phyloP scores from a whole-genome alignment of 106 monocot genomes.

The Agapanthus africanus region DNA sequence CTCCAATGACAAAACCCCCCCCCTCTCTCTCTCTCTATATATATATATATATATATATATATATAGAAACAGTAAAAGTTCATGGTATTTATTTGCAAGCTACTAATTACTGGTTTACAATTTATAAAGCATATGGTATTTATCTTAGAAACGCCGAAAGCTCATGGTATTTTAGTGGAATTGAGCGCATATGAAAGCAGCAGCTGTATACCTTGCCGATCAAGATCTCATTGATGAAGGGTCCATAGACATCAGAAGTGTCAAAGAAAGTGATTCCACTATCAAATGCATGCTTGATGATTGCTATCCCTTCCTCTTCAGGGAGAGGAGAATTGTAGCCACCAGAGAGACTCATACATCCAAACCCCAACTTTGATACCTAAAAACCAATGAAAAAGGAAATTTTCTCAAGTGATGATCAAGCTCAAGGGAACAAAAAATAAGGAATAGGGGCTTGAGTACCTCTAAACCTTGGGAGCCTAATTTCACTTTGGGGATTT shows the following conservation, averaged over 20 bases:
- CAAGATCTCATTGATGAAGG: conserved; percentile 57
- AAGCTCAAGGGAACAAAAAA: background rate
- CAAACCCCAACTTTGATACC: conserved; percentile 85
- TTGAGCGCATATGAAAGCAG: too few relatives aligned
- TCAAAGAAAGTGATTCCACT: conserved; percentile 85
- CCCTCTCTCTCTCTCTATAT: too few relatives aligned
- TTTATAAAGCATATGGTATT: too few relatives aligned
- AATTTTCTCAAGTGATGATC: background rate
- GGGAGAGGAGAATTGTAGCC: conserved; percentile 51
- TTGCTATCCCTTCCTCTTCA: conserved; percentile 48
- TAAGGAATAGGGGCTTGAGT: background rate
- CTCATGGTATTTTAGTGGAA: too few relatives aligned
- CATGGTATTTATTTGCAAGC: too few relatives aligned
- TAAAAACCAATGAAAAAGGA: conserved; percentile 2
- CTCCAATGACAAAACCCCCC: too few relatives aligned
- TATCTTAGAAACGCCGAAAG: too few relatives aligned
- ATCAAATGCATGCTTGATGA: conserved; percentile 68
- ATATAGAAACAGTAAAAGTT: too few relatives aligned
- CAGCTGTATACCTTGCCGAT: conserved; percentile 66
- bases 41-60: too few relatives aligned
- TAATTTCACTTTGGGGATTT: conserved; percentile 59
- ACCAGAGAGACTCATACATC: conserved; percentile 80
- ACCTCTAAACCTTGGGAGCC: conserved; percentile 62
- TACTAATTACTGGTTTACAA: too few relatives aligned
- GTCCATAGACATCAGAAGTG: conserved; percentile 70